Conservation (phyloP, 768 basidiomycete species). For the Strobilomyces echinocephalus region DNA sequence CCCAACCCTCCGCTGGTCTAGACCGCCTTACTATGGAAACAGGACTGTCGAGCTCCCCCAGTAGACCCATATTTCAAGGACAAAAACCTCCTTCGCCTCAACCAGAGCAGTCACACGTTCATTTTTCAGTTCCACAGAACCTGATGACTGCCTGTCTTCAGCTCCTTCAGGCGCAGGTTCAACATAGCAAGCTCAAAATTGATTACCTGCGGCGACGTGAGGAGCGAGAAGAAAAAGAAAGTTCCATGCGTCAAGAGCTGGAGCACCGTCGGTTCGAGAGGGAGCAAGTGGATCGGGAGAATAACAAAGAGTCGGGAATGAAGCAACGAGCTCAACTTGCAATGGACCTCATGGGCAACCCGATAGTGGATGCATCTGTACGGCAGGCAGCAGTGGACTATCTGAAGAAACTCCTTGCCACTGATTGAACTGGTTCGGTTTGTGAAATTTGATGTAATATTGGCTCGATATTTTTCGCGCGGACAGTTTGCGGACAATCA, state of each 20-base stretch:
- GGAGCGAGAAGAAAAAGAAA: constrained; percentile 64
- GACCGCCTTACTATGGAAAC: constrained; percentile 19
- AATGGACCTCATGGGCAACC: constrained; percentile 59
- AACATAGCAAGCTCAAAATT: constrained; percentile 64
- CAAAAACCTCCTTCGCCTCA: constrained; percentile 14
- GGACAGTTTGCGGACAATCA: constrained; percentile 1
- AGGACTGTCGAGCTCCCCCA: constrained; percentile 17
- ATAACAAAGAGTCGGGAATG: constrained; percentile 45
- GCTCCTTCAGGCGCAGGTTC: constrained; percentile 61
- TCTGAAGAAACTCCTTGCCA: constrained; percentile 58
- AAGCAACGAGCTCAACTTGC: constrained; percentile 66
- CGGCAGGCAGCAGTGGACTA: constrained; percentile 68
- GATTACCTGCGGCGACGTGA: constrained; percentile 65
- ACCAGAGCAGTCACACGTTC: constrained; percentile 40
- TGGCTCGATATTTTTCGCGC: constrained; percentile 1
- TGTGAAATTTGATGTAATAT: constrained; percentile 3
- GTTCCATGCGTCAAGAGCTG: constrained; percentile 43
- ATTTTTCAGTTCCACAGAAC: constrained; percentile 51
- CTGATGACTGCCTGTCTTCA: constrained; percentile 55
- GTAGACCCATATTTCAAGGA: constrained; percentile 10
- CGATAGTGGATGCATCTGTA: constrained; percentile 52
- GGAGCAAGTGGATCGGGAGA: constrained; percentile 54
- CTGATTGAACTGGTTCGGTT: constrained; percentile 26
- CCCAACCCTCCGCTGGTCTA: constrained; percentile 9
- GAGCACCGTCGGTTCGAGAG: constrained; percentile 52